Evolutionary conservation across 768 basidiomycete species (phyloP), one percentile per base, ranked within the genome.

Genomic region (Suillus weaverae): DNA sequence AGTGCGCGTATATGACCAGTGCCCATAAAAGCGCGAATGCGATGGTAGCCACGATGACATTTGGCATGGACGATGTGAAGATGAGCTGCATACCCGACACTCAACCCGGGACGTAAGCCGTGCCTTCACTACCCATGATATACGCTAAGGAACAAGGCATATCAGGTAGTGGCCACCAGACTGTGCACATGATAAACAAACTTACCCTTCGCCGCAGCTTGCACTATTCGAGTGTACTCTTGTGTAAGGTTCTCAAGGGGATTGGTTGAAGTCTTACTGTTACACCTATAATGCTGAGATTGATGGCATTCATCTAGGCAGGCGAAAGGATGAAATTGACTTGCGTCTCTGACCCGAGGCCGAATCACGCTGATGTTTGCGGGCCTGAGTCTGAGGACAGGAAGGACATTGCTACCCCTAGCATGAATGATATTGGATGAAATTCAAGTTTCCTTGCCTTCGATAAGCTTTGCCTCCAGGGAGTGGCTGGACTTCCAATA

Each of bases 401-500:
- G 30, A 8, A 46, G n/a, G 39, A 36, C 18, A 20, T 60, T 14
- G 44, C 57, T 36, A 65, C n/a, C 16, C n/a, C 35, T 20, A 67
- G 16, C 55, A 67, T 39, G n/a, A 51, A 51, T 9, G 55, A 22
- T 7, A 36, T 61, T 66, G 65, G 8, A 48, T 50, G 13, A 46
- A 16, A 30, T 60, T n/a, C 18, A 67, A 46, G 48, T 66, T 67
- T 11, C 59, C 48, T 57, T 66, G 65, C 33, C 54, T 30, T n/a
- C 30, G 36, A 38, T 61, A 53, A 35, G 18, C n/a, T 44, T 65
- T 36, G 9, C 44, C 61, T 20, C 16, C 20, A 35, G 51, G 44
- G 16, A 65, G 60, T n/a, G 54, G 48, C 50, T 53, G 50, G 18
- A 70, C 72, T 0, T 61, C 55, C 64, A 73, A 68, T 20, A 65